A percentile compares a stretch with the other conserved stretches of the same genome.
Evolutionary conservation across 2,329 filamentous ascomycete genomes (phyloP).

Genomic region (Xylariaceae sp.): DNA sequence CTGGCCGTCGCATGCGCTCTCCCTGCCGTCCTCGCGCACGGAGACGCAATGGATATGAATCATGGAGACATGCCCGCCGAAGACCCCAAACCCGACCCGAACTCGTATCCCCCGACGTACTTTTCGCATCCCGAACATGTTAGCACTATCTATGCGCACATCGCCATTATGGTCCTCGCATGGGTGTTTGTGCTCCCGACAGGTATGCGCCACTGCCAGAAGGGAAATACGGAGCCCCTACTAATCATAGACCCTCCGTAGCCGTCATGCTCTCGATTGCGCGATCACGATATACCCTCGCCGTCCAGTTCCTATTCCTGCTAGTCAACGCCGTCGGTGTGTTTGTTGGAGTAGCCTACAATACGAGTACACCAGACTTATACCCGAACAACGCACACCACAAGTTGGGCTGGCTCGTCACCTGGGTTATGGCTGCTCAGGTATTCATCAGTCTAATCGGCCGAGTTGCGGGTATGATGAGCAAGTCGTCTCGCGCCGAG

Average conservation of each 20-base stretch:
- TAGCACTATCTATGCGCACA: constrained; percentile 49
- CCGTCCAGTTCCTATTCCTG: constrained; percentile 63
- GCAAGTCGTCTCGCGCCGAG: constrained; percentile 12
- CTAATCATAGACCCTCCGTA: constrained; percentile 34
- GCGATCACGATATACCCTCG: constrained; percentile 67
- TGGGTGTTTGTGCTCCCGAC: constrained; percentile 67
- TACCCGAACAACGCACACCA: constrained; percentile 86
- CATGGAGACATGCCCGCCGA: constrained; percentile 26
- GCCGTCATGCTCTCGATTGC: constrained; percentile 83
- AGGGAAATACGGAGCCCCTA: not conserved
- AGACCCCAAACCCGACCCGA: constrained; percentile 26
- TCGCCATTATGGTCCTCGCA: constrained; percentile 60
- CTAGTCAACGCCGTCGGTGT: constrained; percentile 59
- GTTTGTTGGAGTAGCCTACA: constrained; percentile 65
- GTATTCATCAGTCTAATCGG: constrained; percentile 62
- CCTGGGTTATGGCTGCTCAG: constrained; percentile 66
- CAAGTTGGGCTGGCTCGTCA: constrained; percentile 80
- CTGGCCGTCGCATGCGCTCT: constrained; percentile 30
- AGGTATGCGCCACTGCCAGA: constrained; percentile 40
- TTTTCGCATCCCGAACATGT: constrained; percentile 37
- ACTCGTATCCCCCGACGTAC: constrained; percentile 35
- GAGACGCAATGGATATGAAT: constrained; percentile 29
- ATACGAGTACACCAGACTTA: constrained; percentile 74
- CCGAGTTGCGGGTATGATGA: constrained; percentile 47
- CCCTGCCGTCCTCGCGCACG: constrained; percentile 32